phyloP scores from a whole-genome alignment of 345 rosid species.

The Populus simonii region DNA sequence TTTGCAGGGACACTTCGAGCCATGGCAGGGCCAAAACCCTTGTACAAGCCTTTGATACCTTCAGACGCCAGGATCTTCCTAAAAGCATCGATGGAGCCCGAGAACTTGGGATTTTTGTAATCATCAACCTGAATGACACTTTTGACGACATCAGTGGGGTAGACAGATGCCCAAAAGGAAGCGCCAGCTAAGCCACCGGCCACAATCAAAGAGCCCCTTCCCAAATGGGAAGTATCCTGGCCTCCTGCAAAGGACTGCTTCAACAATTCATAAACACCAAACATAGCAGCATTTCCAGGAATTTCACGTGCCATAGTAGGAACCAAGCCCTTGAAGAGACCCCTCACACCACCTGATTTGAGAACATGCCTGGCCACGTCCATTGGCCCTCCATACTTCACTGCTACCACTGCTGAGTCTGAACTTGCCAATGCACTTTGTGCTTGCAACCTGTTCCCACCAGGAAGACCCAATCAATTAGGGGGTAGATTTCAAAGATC shows the following conservation, averaged over 20 bases:
- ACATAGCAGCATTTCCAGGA: slow-evolving; percentile 94
- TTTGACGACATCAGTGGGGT: slow-evolving; percentile 93
- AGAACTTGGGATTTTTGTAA: slow-evolving; percentile 71
- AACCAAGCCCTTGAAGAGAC: slow-evolving; percentile 89
- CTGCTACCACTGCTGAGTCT: slow-evolving; percentile 48
- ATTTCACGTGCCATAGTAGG: slow-evolving; percentile 92
- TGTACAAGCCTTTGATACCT: slow-evolving; percentile 90
- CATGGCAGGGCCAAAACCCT: slow-evolving; percentile 97
- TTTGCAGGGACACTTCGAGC: slow-evolving; percentile 93
- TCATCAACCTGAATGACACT: slow-evolving; percentile 95
- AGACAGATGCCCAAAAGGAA: slow-evolving; percentile 72
- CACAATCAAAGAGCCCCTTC: slow-evolving; percentile 71
- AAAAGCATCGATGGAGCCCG: slow-evolving; percentile 72
- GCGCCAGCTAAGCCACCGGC: slow-evolving; percentile 98
- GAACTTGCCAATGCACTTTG: slow-evolving; percentile 67
- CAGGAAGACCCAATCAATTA: slow-evolving; percentile 12
- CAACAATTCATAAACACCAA: slow-evolving; percentile 75
- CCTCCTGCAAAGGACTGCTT: slow-evolving; percentile 87
- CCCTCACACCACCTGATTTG: slow-evolving; percentile 67
- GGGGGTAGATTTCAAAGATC: neutral
- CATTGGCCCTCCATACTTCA: slow-evolving; percentile 90
- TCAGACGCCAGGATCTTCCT: slow-evolving; percentile 68
- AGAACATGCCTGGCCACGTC: slow-evolving; percentile 91
- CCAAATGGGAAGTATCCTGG: slow-evolving; percentile 75
- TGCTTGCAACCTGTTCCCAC: slow-evolving; percentile 78